Evolutionary conservation across 2,329 filamentous ascomycete genomes (phyloP), one percentile per base, ranked within the genome.

Genomic region (Aspergillus persii): DNA sequence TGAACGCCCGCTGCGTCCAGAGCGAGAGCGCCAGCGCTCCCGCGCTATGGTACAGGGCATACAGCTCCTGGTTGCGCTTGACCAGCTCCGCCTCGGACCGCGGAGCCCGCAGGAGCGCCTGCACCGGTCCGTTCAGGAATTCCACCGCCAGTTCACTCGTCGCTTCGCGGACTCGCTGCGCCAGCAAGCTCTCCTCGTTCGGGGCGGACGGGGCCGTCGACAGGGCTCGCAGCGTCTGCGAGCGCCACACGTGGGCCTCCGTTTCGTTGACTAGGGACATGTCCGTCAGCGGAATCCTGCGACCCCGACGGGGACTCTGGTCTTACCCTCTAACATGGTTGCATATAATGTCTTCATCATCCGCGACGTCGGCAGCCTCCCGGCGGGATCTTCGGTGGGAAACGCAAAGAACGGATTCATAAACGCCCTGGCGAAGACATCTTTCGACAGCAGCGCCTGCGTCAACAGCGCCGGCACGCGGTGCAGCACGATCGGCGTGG

Each of bases 231-330:
- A 69, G 31, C 12, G 58, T 65, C 29, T 67, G 63, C 6, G 67
- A 62, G 8, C 66, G 62, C 67, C 67, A 69, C 36, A 58, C 54
- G 31, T 69, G 63, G 9, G 63, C 64, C 50, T 63, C 56, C 41
- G 44, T 36, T 9, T 48, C 48, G 53, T 67, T 49, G 29, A 62
- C 65, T 66, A 56, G 33, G 11, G 9, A 36, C 18, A 29, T 8
- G 31, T 11, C 15, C 1, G 50, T 58, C 30, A 39, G 54, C 8
- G 7, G 47, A 4, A 3, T 2, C 9, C 6, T 2, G 1, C 18
- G 18, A 12, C 12, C 9, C n/a, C 3, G 12, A 2, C 23, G 11
- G 18, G 8, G 26, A 3, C 2, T 49, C 2, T 23, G 18, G 18
- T 33, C 52, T 49, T 62, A 62, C 61, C 49, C 9, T 53, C 47